These are phyloP conservation scores for Rhizopogon vulgaris DNA, from an alignment of 768 basidiomycete species.

Conservation along the genomic window DNA sequence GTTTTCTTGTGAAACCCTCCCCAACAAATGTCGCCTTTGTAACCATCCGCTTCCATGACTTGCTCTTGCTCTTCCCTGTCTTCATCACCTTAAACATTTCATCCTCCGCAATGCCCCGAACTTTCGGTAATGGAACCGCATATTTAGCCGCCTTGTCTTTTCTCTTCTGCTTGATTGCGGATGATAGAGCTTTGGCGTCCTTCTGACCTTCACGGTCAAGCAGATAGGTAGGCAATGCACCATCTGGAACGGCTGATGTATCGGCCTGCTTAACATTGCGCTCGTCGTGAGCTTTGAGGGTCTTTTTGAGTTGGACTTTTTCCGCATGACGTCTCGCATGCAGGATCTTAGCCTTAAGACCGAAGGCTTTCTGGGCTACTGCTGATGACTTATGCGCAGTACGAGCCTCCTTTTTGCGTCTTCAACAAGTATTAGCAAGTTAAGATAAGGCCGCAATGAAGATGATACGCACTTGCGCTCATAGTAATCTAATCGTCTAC, in stretches of 20 bases:
- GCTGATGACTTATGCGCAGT: slow-evolving; percentile 73
- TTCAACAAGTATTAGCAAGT: slow-evolving; percentile 18
- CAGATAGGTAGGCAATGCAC: slow-evolving; percentile 90
- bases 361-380: slow-evolving; percentile 88
- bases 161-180: slow-evolving; percentile 95
- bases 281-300: slow-evolving; percentile 99
- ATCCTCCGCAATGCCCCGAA: slow-evolving; percentile 96
- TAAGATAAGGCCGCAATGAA: background rate
- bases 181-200: slow-evolving; percentile 93
- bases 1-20: slow-evolving; percentile 95
- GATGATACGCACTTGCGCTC: slow-evolving; percentile 74
- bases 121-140: slow-evolving; percentile 93
- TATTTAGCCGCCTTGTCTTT: slow-evolving; percentile 99
- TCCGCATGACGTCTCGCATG: slow-evolving; percentile 95
- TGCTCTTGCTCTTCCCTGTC: slow-evolving; percentile 93
- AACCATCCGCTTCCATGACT: slow-evolving; percentile 99
- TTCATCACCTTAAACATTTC: slow-evolving; percentile 99
- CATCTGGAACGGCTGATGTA: slow-evolving; percentile 74
- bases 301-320: slow-evolving; percentile 98
- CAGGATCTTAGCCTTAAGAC: slow-evolving; percentile 95
- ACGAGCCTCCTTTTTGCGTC: slow-evolving; percentile 80
- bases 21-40: slow-evolving; percentile 99
- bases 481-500: slow-evolving; percentile 91
- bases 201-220: slow-evolving; percentile 97
- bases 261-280: slow-evolving; percentile 96